These are phyloP conservation scores for Actinidia arguta DNA, from an alignment of 179 eudicot genomes.

Conservation along the genomic window DNA sequence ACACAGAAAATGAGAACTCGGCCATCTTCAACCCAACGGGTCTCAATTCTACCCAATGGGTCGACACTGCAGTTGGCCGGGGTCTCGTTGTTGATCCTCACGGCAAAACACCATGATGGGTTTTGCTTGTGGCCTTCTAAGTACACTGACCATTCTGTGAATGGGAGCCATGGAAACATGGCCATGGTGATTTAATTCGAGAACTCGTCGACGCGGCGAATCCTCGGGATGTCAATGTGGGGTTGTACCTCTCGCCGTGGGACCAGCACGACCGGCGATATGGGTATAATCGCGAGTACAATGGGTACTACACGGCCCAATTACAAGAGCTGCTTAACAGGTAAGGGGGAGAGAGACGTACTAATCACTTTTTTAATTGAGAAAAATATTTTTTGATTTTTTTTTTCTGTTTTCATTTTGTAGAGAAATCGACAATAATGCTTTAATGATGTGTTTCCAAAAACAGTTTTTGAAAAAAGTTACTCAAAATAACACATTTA, in stretches of 20 bases:
- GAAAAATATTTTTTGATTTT: no score
- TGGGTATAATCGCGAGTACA: constrained; percentile 63
- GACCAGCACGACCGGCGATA: constrained; percentile 88
- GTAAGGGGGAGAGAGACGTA: constrained; percentile 50
- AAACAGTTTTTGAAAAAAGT: no score
- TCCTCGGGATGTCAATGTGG: constrained; percentile 66
- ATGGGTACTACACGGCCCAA: constrained; percentile 90
- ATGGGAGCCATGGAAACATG: constrained; percentile 66
- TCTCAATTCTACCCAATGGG: constrained; percentile 78
- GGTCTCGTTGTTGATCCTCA: constrained; percentile 68
- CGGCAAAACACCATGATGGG: constrained; percentile 98
- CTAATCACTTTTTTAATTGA: no score
- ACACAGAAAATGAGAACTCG: constrained; percentile 74
- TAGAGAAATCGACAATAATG: no score
- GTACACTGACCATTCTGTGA: constrained; percentile 83
- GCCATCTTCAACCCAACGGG: constrained; percentile 68
- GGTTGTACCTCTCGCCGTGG: constrained; percentile 93
- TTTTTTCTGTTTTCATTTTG: no score
- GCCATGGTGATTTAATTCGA: constrained; percentile 77
- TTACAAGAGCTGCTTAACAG: constrained; percentile 82
- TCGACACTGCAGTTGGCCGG: constrained; percentile 65
- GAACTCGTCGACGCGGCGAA: constrained; percentile 65
- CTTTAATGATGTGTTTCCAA: no score
- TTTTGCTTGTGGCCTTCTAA: constrained; percentile 94
- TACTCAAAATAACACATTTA: no score